Evolutionary conservation across 768 basidiomycete genomes (phyloP).

Genomic region (Xerocomellus dryophilus): DNA sequence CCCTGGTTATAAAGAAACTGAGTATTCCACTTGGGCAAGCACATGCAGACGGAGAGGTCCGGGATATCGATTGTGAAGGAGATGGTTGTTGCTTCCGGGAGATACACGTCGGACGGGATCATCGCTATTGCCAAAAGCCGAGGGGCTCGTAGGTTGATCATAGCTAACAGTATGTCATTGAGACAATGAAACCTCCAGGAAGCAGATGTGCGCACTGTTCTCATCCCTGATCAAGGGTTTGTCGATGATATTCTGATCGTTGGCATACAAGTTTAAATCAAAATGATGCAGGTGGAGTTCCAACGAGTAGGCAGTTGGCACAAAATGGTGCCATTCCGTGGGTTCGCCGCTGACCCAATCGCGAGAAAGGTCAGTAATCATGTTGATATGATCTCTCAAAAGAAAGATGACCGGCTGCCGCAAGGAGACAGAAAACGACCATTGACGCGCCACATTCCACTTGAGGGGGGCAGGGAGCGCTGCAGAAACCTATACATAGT

Average conservation of each 20-base stretch:
- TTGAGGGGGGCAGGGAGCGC: slow-evolving; percentile 75
- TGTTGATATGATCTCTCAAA: slow-evolving; percentile 90
- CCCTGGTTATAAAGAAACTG: slow-evolving; percentile 64
- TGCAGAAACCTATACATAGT: slow-evolving; percentile 51
- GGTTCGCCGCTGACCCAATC: slow-evolving; percentile 89
- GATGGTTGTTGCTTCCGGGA: slow-evolving; percentile 64
- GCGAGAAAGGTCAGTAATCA: slow-evolving; percentile 88
- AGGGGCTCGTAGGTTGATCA: slow-evolving; percentile 64
- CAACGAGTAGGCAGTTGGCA: slow-evolving; percentile 76
- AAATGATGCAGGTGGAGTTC: slow-evolving; percentile 73
- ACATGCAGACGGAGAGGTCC: slow-evolving; percentile 55
- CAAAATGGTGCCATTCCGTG: slow-evolving; percentile 75
- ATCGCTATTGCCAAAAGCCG: slow-evolving; percentile 47
- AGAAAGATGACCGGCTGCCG: slow-evolving; percentile 72
- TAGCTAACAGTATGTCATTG: slow-evolving; percentile 44
- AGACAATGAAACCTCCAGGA: neutral
- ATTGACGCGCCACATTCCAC: slow-evolving; percentile 80
- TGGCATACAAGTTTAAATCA: slow-evolving; percentile 76
- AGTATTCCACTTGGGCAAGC: slow-evolving; percentile 88
- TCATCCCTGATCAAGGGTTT: slow-evolving; percentile 77
- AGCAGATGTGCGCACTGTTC: slow-evolving; percentile 55
- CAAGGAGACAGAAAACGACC: slow-evolving; percentile 73
- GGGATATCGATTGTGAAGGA: slow-evolving; percentile 63
- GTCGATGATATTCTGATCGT: slow-evolving; percentile 97
- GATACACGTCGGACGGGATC: slow-evolving; percentile 69